Evolutionary conservation across 2,329 filamentous ascomycete genomes (phyloP).

Genomic region (Aspergillaceae sp.): DNA sequence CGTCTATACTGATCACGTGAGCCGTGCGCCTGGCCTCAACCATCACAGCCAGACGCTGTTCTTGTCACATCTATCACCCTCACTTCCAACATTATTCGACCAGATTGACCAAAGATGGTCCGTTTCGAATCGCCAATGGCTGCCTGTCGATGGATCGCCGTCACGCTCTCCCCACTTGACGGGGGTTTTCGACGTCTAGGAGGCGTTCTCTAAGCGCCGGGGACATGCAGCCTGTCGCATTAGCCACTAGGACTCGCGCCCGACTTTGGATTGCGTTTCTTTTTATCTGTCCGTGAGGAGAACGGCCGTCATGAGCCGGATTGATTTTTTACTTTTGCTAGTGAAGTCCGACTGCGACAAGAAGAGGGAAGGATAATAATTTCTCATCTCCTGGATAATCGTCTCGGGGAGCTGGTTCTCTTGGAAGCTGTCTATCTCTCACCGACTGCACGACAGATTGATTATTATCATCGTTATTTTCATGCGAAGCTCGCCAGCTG

Average conservation of each 20-base stretch:
- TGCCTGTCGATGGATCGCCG: neutral
- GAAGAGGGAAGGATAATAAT: no score
- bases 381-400: no score
- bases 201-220: constrained; percentile 16
- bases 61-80: neutral
- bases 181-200: constrained; percentile 8
- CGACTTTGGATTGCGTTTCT: neutral
- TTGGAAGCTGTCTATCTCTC: neutral
- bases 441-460: neutral
- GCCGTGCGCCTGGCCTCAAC: no score
- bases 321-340: neutral
- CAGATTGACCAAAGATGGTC: neutral
- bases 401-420: no score
- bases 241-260: no score
- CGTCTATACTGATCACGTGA: no score
- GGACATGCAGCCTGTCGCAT: constrained; percentile 1
- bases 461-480: neutral
- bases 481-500: neutral
- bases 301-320: neutral
- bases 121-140: neutral
- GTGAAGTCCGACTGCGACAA: neutral
- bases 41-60: no score
- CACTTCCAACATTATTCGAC: neutral
- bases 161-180: neutral
- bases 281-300: neutral